Evolutionary conservation across 2,329 filamentous ascomycete genomes (phyloP).

Genomic region (Microsporum audouinii): DNA sequence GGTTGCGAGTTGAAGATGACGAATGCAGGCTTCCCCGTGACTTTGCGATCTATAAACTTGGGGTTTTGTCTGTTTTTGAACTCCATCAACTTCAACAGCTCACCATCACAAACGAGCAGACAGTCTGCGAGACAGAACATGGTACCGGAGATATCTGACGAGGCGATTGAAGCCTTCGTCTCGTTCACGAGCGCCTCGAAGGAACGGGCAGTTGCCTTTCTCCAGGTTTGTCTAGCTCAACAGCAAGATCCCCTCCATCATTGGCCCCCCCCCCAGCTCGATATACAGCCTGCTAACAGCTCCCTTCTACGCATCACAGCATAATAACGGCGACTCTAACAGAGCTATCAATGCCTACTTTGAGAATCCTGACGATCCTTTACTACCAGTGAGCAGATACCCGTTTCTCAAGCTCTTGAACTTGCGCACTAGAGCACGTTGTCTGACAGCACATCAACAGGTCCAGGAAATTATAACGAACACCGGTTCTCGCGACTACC

Average conservation of each 20-base stretch:
- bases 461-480: neutral
- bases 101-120: neutral
- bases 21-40: neutral
- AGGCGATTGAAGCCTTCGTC: slow-evolving; percentile 31
- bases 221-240: slow-evolving; percentile 25
- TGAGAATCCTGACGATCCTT: slow-evolving; percentile 29
- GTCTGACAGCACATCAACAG: neutral
- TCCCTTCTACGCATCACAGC: slow-evolving; percentile 22
- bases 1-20: neutral
- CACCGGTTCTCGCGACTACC: neutral
- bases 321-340: slow-evolving; percentile 34
- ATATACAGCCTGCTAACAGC: neutral
- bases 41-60: neutral
- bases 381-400: slow-evolving; percentile 17
- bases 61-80: no score
- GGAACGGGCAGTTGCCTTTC: slow-evolving; percentile 30
- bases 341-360: slow-evolving; percentile 39
- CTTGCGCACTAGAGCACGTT: no score
- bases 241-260: neutral
- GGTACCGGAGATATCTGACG: slow-evolving; percentile 22
- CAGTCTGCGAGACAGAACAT: neutral
- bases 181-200: slow-evolving; percentile 31
- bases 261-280: neutral
- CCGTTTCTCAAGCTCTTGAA: neutral
- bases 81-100: neutral